A percentile compares a stretch with the other conserved stretches of the same genome.
Conservation (phyloP, 2,329 filamentous ascomycete species). For the Ploettnerulaceae sp. region DNA sequence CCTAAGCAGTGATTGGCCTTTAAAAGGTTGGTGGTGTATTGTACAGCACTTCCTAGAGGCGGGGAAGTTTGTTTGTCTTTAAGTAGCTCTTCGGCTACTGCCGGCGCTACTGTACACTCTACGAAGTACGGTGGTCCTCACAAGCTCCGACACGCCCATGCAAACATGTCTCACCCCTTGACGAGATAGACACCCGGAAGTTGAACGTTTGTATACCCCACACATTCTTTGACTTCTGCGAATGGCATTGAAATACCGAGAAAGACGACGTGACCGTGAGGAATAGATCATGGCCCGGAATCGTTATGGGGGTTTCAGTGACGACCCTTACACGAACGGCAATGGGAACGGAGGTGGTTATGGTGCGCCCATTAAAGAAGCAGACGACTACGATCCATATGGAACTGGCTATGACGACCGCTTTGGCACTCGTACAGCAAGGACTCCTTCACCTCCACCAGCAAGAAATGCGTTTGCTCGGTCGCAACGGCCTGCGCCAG, state of each 20-base stretch:
- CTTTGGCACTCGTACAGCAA: constrained; percentile 27
- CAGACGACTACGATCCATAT: constrained; percentile 33
- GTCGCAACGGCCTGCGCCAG: constrained; percentile 20
- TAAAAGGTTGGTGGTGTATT: too few species aligned
- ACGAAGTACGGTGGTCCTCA: not conserved
- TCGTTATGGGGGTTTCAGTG: constrained; percentile 30
- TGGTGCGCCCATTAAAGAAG: constrained; percentile 20
- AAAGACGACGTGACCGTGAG: constrained; percentile 21
- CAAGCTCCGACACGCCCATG: constrained; percentile 3
- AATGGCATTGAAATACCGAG: constrained; percentile 21
- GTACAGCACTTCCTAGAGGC: too few species aligned
- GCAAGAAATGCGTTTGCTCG: constrained; percentile 21
- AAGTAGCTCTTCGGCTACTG: constrained; percentile 8
- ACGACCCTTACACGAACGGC: constrained; percentile 30
- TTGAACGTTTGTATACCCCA: not conserved
- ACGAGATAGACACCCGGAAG: not conserved
- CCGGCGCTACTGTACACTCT: constrained; percentile 9
- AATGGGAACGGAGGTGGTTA: constrained; percentile 26
- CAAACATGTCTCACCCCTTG: not conserved
- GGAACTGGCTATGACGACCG: constrained; percentile 27
- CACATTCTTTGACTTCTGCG: constrained; percentile 6
- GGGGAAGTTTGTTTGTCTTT: too few species aligned
- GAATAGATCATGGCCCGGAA: constrained; percentile 31
- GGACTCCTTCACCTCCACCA: constrained; percentile 21
- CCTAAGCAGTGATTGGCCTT: too few species aligned